Percentiles rank a stretch among this genome's conserved stretches.
Conservation (phyloP, 345 rosid species). For the Isatis tinctoria region DNA sequence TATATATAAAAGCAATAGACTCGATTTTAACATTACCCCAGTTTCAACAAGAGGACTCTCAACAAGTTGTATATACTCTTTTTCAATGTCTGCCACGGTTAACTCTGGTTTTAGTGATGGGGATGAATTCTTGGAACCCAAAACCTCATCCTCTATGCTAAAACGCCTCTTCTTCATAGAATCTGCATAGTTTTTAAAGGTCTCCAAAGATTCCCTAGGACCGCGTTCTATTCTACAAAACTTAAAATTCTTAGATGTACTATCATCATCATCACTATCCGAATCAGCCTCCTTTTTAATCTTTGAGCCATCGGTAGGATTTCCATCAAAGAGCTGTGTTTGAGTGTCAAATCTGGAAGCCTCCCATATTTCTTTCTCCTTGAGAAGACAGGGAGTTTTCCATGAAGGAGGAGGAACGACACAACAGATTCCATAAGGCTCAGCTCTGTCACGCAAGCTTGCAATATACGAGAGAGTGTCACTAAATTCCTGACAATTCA, state of each 20-base stretch:
- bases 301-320: constrained; percentile 24
- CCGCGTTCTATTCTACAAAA: constrained; percentile 34
- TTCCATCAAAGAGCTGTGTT: constrained; percentile 47
- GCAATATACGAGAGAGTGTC: constrained; percentile 56
- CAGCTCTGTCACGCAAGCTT: constrained; percentile 49
- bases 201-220: constrained; percentile 44
- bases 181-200: constrained; percentile 49
- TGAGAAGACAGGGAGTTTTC: constrained; percentile 55
- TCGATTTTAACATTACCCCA: constrained; percentile 44
- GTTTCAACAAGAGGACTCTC: constrained; percentile 48
- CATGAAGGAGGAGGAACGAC: constrained; percentile 73
- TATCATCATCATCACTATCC: constrained; percentile 10
- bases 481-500: constrained; percentile 55
- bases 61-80: constrained; percentile 54
- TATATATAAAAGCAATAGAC: constrained; percentile 6
- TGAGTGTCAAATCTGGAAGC: constrained; percentile 40
- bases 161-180: constrained; percentile 46
- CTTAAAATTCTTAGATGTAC: constrained; percentile 26
- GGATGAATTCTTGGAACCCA: constrained; percentile 17
- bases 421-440: constrained; percentile 67
- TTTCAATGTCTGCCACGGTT: constrained; percentile 47
- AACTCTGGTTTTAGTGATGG: constrained; percentile 25
- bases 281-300: constrained; percentile 30
- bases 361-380: constrained; percentile 48
- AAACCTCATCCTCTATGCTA: constrained; percentile 11